Conservation (phyloP, 257 asterid species). For the Dorcoceras hygrometricum region DNA sequence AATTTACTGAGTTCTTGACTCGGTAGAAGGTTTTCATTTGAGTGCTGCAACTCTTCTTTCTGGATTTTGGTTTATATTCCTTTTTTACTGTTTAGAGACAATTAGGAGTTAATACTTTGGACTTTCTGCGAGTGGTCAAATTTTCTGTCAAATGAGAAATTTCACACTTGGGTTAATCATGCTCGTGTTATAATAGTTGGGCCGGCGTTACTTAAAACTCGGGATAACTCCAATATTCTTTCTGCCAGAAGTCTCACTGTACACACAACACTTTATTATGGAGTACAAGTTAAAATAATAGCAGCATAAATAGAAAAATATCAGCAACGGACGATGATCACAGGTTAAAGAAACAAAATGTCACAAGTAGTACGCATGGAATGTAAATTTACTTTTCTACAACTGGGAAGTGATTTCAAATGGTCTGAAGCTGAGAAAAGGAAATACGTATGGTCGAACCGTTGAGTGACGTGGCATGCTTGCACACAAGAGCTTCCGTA, state of each 20-base stretch:
- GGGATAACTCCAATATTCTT: too few relatives aligned
- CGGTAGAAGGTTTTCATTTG: too few relatives aligned
- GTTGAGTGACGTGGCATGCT: slow-evolving; percentile 85
- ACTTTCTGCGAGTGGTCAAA: too few relatives aligned
- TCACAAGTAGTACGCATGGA: slow-evolving; percentile 22
- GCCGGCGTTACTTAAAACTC: too few relatives aligned
- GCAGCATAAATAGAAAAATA: not conserved
- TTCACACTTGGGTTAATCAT: too few relatives aligned
- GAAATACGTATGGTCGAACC: slow-evolving; percentile 89
- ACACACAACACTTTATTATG: not conserved
- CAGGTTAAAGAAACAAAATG: not conserved
- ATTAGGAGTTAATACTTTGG: too few relatives aligned
- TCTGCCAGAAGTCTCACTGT: not conserved
- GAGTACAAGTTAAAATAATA: not conserved
- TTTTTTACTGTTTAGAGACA: too few relatives aligned
- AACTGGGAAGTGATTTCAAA: slow-evolving; percentile 39
- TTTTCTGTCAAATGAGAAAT: too few relatives aligned
- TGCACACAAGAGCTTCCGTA: slow-evolving; percentile 95
- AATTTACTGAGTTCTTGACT: too few relatives aligned
- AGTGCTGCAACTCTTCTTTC: too few relatives aligned
- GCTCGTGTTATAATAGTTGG: too few relatives aligned
- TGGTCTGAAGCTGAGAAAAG: slow-evolving; percentile 89
- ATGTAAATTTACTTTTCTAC: slow-evolving; percentile 27
- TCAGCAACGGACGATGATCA: not conserved
- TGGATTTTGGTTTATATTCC: not conserved